Base-by-base conservation (phyloP, 345 rosid species). In the Melaleuca alternifolia region DNA sequence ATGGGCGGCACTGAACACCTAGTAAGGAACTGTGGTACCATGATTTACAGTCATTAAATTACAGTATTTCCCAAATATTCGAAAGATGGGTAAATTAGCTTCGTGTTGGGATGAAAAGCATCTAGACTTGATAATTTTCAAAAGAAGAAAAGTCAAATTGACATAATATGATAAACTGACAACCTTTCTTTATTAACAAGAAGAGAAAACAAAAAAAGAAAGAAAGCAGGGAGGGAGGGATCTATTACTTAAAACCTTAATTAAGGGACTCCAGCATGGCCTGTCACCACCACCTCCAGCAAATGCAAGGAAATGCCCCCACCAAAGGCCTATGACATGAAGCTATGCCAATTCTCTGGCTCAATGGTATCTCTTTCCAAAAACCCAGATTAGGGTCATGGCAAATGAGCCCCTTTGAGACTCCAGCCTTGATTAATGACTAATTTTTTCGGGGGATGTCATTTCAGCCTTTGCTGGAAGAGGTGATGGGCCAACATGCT, bases 281-380 rank as follows among this genome's bases (percentile, higher is more conserved):
- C 48, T 18, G 81, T 37, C 81, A 37, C 59, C 59, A 46, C 77
- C 87, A 87, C 44, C 7, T 88, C 77, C 51, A 51, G 83, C 85
- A 44, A 86, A 89, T 54, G 90, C 85, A 21, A 53, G 11, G 84
- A 89, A 71, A 87, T 62, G 86, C n/a, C 85, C 87, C 94, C 91
- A 94, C 91, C 94, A 92, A 88, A 93, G 94, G 96, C 96, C 93
- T 92, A 91, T 92, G 93, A 91, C 96, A 91, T 87, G 30, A 53
- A n/a, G 26, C 9, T 61, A 87, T 85, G 91, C 92, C 95, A 93
- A 94, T 88, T 93, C 95, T 92, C 93, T 50, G 88, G 93, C 93
- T 92, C 93, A 71, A 51, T 33, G 33, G 94, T 93, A 85, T 91
- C 91, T 83, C 94, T 84, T 89, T 50, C 90, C 94, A 91, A 88